Evolutionary conservation across 2,329 filamentous ascomycete species (phyloP), one percentile per base, ranked within the genome.

Genomic region (Calonectria honghensis): DNA sequence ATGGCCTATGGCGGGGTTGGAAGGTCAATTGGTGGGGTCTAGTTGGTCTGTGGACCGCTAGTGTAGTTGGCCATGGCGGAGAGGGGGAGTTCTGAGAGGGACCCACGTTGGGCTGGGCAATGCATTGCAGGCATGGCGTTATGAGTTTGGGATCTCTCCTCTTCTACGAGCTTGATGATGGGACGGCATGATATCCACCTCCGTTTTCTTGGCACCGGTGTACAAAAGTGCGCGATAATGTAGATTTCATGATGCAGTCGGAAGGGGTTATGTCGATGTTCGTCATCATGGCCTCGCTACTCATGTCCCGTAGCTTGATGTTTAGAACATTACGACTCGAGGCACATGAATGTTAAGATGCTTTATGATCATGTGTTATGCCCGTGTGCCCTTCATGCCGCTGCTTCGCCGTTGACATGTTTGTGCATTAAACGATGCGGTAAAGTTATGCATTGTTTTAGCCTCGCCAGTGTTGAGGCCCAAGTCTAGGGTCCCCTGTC

Each of bases 21-120:
- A 92, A 94, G 83, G 93, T 95, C 48, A 94, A 92, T 73, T 94
- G 94, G 87, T 95, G 94, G 93, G 94, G 94, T 0, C 84, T 95
- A 9, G 91, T 95, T 14, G 94, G 94, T 11, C 88, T 95, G 13
- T 95, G 94, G 94, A 91, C 92, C 10, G 93, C 93, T 31, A 90
- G 91, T 45, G 89, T 93, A 31, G 85, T 94, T 59, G 91, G 91
- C 13, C 89, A 88, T 52, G 91, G 90, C 31, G 91, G 91, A 39
- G 91, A 92, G 75, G 91, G 90, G 70, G 89, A 92, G 82, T 92
- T 92, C 73, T 92, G 82, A 84, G 82, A 84, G 73, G 67, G 31
- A 67, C 51, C 74, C 51, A 74, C 73, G 76, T 70, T 45, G 61
- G 77, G 77, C 73, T 74, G 70, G 75, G 76, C 75, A 75, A 73